Evolutionary conservation across 2,329 filamentous ascomycete genomes (phyloP), one percentile per base, ranked within the genome.

Genomic region (Stachybotrys elegans): DNA sequence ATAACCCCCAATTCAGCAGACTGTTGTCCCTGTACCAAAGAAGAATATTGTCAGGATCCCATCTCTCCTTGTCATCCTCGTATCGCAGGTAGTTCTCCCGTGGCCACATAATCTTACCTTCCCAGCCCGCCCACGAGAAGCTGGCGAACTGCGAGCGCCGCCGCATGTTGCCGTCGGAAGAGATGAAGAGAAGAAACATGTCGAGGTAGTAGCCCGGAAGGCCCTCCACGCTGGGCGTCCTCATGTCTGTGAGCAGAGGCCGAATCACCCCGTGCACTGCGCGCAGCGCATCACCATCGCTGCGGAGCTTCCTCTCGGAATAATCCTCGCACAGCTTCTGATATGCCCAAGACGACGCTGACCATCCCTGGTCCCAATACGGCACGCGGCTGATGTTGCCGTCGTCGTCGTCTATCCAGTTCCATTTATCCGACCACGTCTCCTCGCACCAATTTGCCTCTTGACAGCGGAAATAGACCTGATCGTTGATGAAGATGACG

Each of bases 91-190:
- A 35, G 7, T 8, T 9, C 19, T 36, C 34, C 17, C 34, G 19
- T 6, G 34, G 34, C 6, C 6, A 36, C 34, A 17, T 17, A 19
- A 36, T 20, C 13, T 13, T 17, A 5, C 34, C 34, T 13, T 36
- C 34, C 48, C 49, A 51, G 13, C 49, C 49, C 8, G 43, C 45
- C 49, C 49, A 51, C 7, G 49, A 51, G 37, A 46, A 51, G n/a
- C 49, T 51, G 5, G 48, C 41, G 29, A 51, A 51, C 4, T 35
- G 47, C 4, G 38, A 23, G 5, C 48, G 45, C 9, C 49, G 16
- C 5, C 38, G 42, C 48, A 13, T 43, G 4, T 9, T 9, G 9
- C n/a, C 9, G n/a, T 29, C 9, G 12, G 34, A 36, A 17, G 6
- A 36, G 34, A 7, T 19, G 17, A 17, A 36, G 12, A 6, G 6